A percentile compares a stretch with the other conserved stretches of the same genome.
Conservation (phyloP, 1,284 basidiomycete genomes). For the Trichosporon asahii region DNA sequence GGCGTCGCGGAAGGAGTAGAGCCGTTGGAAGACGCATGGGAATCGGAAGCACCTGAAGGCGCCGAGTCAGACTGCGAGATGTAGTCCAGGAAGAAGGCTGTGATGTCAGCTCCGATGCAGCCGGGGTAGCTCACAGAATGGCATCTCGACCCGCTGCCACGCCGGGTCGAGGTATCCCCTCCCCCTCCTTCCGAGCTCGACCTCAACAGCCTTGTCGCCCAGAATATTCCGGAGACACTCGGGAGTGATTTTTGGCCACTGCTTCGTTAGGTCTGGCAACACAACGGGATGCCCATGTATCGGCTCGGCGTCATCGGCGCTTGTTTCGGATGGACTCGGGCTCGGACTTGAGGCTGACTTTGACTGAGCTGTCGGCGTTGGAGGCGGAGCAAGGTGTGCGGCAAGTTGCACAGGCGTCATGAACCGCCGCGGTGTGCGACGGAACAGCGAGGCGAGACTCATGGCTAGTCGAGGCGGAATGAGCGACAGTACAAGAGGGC, state of each 20-base stretch:
- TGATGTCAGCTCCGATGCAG: no score
- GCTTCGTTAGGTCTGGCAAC: conserved; percentile 26
- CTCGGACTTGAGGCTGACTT: neutral
- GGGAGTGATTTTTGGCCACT: conserved; percentile 41
- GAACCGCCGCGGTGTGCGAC: neutral
- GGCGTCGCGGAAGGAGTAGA: neutral
- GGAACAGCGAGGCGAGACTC: neutral
- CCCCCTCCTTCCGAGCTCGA: conserved; percentile 40
- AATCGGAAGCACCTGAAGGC: neutral
- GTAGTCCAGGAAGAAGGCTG: conserved; percentile 6
- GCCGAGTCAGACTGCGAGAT: neutral
- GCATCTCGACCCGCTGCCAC: conserved; percentile 41
- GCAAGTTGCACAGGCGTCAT: neutral
- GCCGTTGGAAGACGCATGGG: neutral
- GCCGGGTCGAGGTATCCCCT: conserved; percentile 42
- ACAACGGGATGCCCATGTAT: conserved; percentile 24
- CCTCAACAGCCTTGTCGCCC: conserved; percentile 38
- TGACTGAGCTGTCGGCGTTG: neutral
- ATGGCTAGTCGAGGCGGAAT: neutral
- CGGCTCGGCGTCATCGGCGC: conserved; percentile 6
- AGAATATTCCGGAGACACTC: conserved; percentile 13
- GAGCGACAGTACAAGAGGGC: neutral
- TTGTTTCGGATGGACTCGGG: neutral
- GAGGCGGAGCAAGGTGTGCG: neutral
- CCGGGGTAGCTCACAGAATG: conserved; percentile 29